Percentiles rank a stretch among this genome's conserved stretches.
Conservation (phyloP, 129 eudicot species). For the Artemisia argyi region DNA sequence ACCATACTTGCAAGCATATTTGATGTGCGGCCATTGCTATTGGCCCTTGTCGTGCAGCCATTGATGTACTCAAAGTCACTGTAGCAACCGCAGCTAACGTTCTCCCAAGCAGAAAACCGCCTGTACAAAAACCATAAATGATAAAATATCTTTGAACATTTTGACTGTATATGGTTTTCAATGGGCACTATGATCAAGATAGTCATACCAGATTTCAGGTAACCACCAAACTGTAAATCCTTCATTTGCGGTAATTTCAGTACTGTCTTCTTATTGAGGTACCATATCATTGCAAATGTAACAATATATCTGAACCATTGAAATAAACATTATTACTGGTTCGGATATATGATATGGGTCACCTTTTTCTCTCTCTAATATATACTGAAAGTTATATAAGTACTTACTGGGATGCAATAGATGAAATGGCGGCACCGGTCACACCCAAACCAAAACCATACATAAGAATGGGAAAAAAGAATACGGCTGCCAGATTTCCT, state of each 20-base stretch:
- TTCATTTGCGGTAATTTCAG: slow-evolving; percentile 44
- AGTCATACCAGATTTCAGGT: slow-evolving; percentile 57
- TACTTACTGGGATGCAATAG: slow-evolving; percentile 77
- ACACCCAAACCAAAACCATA: slow-evolving; percentile 64
- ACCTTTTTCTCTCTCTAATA: background rate
- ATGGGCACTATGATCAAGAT: background rate
- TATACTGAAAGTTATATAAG: background rate
- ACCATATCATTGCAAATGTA: slow-evolving; percentile 60
- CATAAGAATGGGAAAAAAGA: slow-evolving; percentile 69
- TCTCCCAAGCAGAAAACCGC: slow-evolving; percentile 77
- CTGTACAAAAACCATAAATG: slow-evolving; percentile 23
- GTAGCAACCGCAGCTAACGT: slow-evolving; percentile 81
- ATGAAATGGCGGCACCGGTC: slow-evolving; percentile 80
- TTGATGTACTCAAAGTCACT: slow-evolving; percentile 74
- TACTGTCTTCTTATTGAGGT: slow-evolving; percentile 57
- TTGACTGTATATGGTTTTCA: background rate
- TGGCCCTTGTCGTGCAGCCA: slow-evolving; percentile 89
- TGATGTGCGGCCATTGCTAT: slow-evolving; percentile 88
- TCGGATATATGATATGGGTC: background rate
- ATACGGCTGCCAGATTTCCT: slow-evolving; percentile 66
- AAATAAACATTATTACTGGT: background rate
- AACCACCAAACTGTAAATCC: slow-evolving; percentile 57
- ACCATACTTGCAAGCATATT: slow-evolving; percentile 87
- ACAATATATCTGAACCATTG: slow-evolving; percentile 56
- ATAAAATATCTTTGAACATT: background rate